Evolutionary conservation across 2,329 filamentous ascomycete genomes (phyloP).

Genomic region (Paramyrothecium roridum): DNA sequence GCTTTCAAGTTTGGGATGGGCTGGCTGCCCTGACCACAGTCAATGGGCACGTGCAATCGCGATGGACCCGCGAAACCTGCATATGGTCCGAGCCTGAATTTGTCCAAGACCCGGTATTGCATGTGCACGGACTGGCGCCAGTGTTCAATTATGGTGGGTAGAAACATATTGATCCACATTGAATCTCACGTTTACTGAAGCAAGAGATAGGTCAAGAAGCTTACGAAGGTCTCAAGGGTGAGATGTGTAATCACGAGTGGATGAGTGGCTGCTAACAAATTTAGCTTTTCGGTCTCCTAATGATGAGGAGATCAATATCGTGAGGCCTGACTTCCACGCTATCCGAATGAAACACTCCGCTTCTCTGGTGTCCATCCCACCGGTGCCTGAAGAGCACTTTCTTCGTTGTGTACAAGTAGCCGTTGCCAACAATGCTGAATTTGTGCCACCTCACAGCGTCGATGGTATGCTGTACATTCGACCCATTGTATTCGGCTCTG

Average conservation of each 20-base stretch:
- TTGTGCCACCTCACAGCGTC: constrained; percentile 61
- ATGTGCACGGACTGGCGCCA: constrained; percentile 5
- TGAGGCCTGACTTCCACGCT: constrained; percentile 1
- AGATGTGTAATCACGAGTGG: not conserved
- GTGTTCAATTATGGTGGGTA: constrained; percentile 6
- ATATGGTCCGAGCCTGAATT: constrained; percentile 4
- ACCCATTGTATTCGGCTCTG: constrained; percentile 58
- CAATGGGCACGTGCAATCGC: constrained; percentile 4
- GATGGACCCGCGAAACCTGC: constrained; percentile 1
- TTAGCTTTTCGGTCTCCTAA: constrained; percentile 1
- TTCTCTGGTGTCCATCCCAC: constrained; percentile 53
- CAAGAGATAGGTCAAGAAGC: constrained; percentile 2
- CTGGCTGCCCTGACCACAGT: not conserved
- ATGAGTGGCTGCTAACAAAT: not conserved
- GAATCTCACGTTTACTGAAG: not conserved
- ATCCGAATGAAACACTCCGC: constrained; percentile 2
- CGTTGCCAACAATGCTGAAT: constrained; percentile 63
- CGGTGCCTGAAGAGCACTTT: constrained; percentile 57
- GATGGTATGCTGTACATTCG: constrained; percentile 67
- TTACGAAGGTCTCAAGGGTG: constrained; percentile 7
- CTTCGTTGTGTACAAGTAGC: constrained; percentile 56
- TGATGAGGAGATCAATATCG: not conserved
- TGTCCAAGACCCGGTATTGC: constrained; percentile 2
- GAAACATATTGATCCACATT: not conserved
- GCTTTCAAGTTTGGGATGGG: too few relatives aligned